Evolutionary conservation across 805 yeast species (phyloP), one percentile per base, ranked within the genome.

Genomic region (Yamadazyma paraphyllophila): DNA sequence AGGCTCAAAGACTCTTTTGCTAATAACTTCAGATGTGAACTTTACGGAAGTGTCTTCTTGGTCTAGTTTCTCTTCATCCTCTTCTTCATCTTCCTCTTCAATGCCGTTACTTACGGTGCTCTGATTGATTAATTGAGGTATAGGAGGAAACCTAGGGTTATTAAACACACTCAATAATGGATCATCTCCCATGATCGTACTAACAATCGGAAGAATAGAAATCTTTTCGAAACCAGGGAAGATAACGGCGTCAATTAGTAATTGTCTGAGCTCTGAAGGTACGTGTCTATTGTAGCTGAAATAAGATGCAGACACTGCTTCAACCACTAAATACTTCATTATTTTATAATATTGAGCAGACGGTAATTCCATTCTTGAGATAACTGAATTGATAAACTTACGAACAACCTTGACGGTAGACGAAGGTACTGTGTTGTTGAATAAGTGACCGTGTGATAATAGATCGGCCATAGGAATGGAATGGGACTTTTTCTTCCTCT

Each of bases 131-230:
- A 50, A 62, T 11, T 52, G 50, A 5, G 71, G 68, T 41, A 67
- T 55, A 7, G 71, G 72, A 2, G 96, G 96, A 54, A 88, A 78
- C 56, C 94, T 73, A 35, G 96, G 96, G 55, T 85, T 85, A 44
- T 80, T 75, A 54, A 88, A 71, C 1, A 85, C 70, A 56, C 87
- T 79, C 35, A 83, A 59, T 15, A 78, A 58, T 7, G 71, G 76
- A 56, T 81, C 79, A 35, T 74, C 62, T 3, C 71, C 72, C 48
- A 85, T 59, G 5, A 85, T 57, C 2, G 71, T 65, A 10, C 80
- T 62, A 1, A 85, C 83, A 47, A 91, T 80, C 7, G 97, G 96
- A 49, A 87, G 69, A 26, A 87, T 71, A 11, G 89, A 82, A 35
- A 77, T 75, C 34, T 77, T 74, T 42, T 82, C 83, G 33, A 70